A percentile compares a stretch with the other conserved stretches of the same genome.
Evolutionary conservation across 2,329 filamentous ascomycete species (phyloP).

Genomic region (Aspergillus sp.): DNA sequence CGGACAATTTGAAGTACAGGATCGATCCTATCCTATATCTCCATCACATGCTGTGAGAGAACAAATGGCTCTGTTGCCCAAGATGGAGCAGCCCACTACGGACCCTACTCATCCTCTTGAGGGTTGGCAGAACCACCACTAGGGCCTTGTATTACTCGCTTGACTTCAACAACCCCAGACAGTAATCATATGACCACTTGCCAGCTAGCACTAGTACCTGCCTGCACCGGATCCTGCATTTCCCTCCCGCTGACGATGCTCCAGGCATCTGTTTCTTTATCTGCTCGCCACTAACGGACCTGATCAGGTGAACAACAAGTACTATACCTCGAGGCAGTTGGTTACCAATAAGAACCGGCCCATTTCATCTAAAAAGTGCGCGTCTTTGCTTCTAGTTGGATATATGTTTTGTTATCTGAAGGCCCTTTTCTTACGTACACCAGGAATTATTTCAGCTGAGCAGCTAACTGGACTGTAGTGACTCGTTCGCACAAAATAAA

Average conservation of each 20-base stretch:
- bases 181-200: not conserved
- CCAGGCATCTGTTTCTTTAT: not conserved
- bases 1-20: not conserved
- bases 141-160: no score
- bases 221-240: not conserved
- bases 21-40: no score
- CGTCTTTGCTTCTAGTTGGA: not conserved
- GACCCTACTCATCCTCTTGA: no score
- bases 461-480: conserved; percentile 58
- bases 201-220: no score
- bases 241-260: not conserved
- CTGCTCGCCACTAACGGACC: not conserved
- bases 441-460: not conserved
- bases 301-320: not conserved
- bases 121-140: no score
- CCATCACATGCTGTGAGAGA: no score
- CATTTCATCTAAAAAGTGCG: not conserved
- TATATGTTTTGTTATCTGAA: not conserved
- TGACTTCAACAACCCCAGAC: no score
- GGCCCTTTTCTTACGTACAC: no score
- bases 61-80: no score
- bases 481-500: conserved; percentile 96
- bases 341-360: not conserved
- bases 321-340: not conserved
- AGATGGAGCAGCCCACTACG: no score